These are phyloP conservation scores for Fusarium succisae DNA, from an alignment of 2,329 filamentous ascomycete species.

Conservation along the genomic window DNA sequence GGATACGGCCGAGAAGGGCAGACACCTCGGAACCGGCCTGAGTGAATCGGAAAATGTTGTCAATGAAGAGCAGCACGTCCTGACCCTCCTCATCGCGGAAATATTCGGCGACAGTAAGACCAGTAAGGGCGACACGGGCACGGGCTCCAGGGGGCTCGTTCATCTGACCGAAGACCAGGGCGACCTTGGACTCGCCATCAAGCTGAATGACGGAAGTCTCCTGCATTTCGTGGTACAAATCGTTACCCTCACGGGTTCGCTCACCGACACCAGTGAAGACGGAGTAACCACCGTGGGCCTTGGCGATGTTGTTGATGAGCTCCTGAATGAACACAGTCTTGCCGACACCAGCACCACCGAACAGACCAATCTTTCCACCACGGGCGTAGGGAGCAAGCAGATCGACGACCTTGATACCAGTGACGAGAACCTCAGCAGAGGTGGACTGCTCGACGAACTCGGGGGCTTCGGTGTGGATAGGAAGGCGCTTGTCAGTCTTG, in stretches of 20 bases:
- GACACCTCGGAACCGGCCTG: conserved; percentile 99
- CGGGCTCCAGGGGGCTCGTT: conserved; percentile 99
- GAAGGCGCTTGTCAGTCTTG: conserved; percentile 86
- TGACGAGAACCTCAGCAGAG: conserved; percentile 93
- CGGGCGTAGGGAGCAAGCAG: conserved; percentile 98
- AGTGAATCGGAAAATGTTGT: conserved; percentile 99
- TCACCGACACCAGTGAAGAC: conserved; percentile 99
- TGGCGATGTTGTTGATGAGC: conserved; percentile 99
- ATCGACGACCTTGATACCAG: conserved; percentile 99
- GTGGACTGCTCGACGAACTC: conserved; percentile 96
- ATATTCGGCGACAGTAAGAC: conserved; percentile 77
- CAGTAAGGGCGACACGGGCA: conserved; percentile 99
- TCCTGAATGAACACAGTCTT: conserved; percentile 99
- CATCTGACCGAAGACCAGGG: conserved; percentile 99
- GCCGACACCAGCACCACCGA: conserved; percentile 99
- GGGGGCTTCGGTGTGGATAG: conserved; percentile 95
- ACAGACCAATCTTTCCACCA: conserved; percentile 99
- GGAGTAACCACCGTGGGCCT: conserved; percentile 99
- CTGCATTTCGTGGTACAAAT: conserved; percentile 99
- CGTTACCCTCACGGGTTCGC: conserved; percentile 99
- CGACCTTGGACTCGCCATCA: conserved; percentile 99
- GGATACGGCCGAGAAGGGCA: conserved; percentile 98
- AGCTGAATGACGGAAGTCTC: conserved; percentile 99
- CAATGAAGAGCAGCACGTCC: conserved; percentile 99
- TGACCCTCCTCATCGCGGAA: conserved; percentile 83